A percentile compares a stretch with the other conserved stretches of the same genome.
Conservation (phyloP, 169 alveolate genomes). For the Plasmodium cynomolgi region DNA sequence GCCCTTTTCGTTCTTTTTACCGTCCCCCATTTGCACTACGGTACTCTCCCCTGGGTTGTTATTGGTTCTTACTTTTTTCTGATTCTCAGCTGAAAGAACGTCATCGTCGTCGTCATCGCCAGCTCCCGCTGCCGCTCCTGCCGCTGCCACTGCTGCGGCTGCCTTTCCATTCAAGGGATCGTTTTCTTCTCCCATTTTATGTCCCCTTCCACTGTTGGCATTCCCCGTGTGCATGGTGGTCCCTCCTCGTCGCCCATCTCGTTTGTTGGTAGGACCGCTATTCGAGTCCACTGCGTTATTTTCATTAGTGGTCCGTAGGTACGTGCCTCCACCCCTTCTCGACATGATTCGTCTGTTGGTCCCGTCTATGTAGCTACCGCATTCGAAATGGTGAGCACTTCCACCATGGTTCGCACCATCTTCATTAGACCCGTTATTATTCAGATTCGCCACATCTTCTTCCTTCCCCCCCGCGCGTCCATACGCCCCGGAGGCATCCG, state of each 20-base stretch:
- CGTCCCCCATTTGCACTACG: not conserved
- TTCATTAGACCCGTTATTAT: not conserved
- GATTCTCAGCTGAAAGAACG: not conserved
- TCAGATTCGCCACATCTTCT: not conserved
- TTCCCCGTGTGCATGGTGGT: not conserved
- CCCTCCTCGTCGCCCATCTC: not conserved
- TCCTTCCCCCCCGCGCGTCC: not conserved
- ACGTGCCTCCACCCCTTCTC: slow-evolving; percentile 5
- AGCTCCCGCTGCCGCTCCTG: not conserved
- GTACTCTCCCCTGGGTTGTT: not conserved
- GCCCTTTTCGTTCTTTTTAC: not conserved
- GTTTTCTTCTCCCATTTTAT: not conserved
- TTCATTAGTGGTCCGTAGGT: not conserved
- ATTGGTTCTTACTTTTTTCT: not conserved
- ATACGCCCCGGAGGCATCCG: not conserved
- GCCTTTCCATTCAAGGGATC: not conserved
- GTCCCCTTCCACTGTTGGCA: not conserved
- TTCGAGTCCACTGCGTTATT: not conserved
- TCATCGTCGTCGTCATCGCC: not conserved
- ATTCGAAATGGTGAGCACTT: not conserved
- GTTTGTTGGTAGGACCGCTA: not conserved
- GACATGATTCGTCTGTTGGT: slow-evolving; percentile 9
- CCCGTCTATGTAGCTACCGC: not conserved
- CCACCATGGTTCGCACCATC: not conserved
- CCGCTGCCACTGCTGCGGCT: not conserved